Conservation (phyloP, 2,329 filamentous ascomycete species). For the Ophiosphaerella narmari region DNA sequence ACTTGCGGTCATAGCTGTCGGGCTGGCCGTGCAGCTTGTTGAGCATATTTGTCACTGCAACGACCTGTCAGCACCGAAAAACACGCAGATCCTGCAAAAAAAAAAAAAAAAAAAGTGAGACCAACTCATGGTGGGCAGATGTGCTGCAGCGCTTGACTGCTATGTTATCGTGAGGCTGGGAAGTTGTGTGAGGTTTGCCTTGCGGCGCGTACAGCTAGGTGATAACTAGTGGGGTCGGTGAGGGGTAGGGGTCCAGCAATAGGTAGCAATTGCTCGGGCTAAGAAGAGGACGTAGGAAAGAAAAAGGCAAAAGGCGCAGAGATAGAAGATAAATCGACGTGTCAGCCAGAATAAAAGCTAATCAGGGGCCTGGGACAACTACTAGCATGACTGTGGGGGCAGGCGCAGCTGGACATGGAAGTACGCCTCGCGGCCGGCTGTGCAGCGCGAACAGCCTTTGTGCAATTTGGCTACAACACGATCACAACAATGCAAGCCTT, state of each 20-base stretch:
- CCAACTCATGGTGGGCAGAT: conserved; percentile 43
- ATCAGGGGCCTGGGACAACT: conserved; percentile 20
- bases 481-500: conserved; percentile 23
- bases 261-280: conserved; percentile 24
- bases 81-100: background rate
- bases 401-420: conserved; percentile 26
- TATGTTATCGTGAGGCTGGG: conserved; percentile 37
- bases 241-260: conserved; percentile 32
- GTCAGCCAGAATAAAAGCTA: conserved; percentile 19
- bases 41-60: conserved; percentile 81
- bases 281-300: conserved; percentile 18
- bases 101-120: conserved; percentile 13
- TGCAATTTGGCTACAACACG: too few relatives aligned
- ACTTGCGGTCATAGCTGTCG: conserved; percentile 99
- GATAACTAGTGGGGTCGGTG: conserved; percentile 29
- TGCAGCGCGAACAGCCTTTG: conserved; percentile 10
- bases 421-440: conserved; percentile 27
- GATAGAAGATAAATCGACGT: conserved; percentile 5
- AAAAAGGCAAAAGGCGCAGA: conserved; percentile 14
- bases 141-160: conserved; percentile 31
- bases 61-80: conserved; percentile 16
- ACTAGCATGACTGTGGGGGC: conserved; percentile 32
- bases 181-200: conserved; percentile 35
- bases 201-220: conserved; percentile 29
- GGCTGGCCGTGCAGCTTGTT: conserved; percentile 96